Evolutionary conservation across 2,329 filamentous ascomycete species (phyloP).

Genomic region (Exophiala alcalophila): DNA sequence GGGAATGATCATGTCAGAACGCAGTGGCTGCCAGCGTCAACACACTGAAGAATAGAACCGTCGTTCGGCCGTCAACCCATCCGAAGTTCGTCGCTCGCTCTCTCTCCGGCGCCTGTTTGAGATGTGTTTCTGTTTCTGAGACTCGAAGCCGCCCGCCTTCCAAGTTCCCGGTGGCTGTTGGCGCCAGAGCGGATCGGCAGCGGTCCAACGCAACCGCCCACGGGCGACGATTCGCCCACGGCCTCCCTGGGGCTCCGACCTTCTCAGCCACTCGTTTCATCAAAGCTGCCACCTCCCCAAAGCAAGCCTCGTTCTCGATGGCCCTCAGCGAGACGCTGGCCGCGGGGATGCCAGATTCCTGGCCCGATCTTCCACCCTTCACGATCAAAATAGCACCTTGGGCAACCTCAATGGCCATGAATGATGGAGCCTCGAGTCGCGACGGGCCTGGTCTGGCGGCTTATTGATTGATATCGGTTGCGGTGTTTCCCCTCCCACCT

Average conservation of each 20-base stretch:
- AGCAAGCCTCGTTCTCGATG: slow-evolving; percentile 12
- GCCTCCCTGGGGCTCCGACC: slow-evolving; percentile 14
- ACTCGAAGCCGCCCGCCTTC: slow-evolving; percentile 11
- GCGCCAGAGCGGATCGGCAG: slow-evolving; percentile 20
- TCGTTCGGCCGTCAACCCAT: too few species aligned
- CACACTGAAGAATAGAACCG: too few species aligned
- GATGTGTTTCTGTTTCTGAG: slow-evolving; percentile 30
- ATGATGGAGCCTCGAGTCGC: too few species aligned
- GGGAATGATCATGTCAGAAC: too few species aligned
- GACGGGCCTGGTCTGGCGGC: too few species aligned
- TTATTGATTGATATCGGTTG: too few species aligned
- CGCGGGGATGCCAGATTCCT: slow-evolving; percentile 5
- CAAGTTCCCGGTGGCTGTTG: slow-evolving; percentile 10
- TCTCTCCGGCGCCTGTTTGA: slow-evolving; percentile 29
- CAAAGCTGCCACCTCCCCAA: slow-evolving; percentile 14
- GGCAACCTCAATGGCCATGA: too few species aligned
- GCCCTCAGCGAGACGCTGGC: slow-evolving; percentile 23
- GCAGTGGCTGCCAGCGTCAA: too few species aligned
- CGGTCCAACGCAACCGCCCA: slow-evolving; percentile 20
- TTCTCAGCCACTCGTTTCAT: slow-evolving; percentile 32
- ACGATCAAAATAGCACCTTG: slow-evolving; percentile 26
- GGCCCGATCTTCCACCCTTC: background rate
- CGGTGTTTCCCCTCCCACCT: slow-evolving; percentile 6
- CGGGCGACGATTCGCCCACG: slow-evolving; percentile 18
- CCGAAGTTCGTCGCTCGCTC: slow-evolving; percentile 2